Conservation (phyloP, 2,329 filamentous ascomycete species). For the Claviceps pazoutovae region DNA sequence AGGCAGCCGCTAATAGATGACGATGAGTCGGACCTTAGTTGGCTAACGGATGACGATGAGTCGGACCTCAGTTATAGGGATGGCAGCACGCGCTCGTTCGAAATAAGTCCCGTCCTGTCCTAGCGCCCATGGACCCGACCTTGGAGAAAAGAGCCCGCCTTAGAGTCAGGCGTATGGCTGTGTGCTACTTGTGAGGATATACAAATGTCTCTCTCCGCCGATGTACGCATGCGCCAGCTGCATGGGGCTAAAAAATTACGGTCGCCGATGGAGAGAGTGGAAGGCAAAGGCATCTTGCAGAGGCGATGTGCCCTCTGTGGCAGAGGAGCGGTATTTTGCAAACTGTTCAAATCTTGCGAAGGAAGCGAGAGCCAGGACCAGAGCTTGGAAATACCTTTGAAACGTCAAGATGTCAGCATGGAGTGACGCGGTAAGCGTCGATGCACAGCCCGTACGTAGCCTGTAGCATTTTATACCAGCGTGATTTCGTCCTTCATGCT, state of each 20-base stretch:
- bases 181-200: conserved; percentile 8
- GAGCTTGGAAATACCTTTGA: neutral
- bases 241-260: neutral
- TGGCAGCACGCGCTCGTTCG: neutral
- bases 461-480: neutral
- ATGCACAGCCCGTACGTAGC: neutral
- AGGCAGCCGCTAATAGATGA: neutral
- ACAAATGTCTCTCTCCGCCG: neutral
- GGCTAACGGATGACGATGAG: neutral
- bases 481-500: neutral
- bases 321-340: conserved; percentile 5
- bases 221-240: neutral
- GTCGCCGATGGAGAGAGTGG: conserved; percentile 7
- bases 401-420: neutral
- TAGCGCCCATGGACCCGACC: conserved; percentile 1
- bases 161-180: conserved; percentile 8
- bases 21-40: neutral
- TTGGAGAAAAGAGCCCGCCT: neutral
- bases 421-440: neutral
- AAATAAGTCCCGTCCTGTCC: neutral
- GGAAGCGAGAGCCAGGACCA: neutral
- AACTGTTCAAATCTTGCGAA: conserved; percentile 1
- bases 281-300: conserved; percentile 1
- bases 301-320: conserved; percentile 9
- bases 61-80: neutral